Conservation (phyloP, 2,329 filamentous ascomycete species). For the Gremmenia infestans region DNA sequence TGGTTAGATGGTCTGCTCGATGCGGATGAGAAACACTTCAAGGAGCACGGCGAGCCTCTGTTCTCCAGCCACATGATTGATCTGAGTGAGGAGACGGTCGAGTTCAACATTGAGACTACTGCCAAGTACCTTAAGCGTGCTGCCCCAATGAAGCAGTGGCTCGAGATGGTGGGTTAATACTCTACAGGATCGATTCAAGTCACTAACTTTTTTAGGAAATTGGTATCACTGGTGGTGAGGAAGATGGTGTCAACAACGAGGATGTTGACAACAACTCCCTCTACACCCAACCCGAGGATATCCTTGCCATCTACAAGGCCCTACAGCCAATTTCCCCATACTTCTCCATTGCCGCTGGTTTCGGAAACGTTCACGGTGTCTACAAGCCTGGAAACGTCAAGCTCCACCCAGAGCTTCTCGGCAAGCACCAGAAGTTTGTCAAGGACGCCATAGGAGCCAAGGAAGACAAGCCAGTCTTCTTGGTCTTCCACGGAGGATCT, state of each 20-base stretch:
- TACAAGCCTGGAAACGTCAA: conserved; percentile 98
- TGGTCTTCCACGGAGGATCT: conserved; percentile 98
- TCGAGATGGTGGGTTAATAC: conserved; percentile 76
- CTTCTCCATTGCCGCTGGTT: conserved; percentile 97
- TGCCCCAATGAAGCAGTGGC: conserved; percentile 96
- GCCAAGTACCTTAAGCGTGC: conserved; percentile 90
- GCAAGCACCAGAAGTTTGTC: conserved; percentile 93
- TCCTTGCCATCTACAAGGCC: conserved; percentile 84
- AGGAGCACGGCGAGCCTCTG: conserved; percentile 83
- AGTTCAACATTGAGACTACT: conserved; percentile 89
- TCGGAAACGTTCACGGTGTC: conserved; percentile 98
- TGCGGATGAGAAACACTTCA: conserved; percentile 92
- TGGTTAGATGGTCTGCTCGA: conserved; percentile 97
- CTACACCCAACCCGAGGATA: conserved; percentile 97
- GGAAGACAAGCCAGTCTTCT: conserved; percentile 91
- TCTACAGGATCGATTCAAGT: neutral
- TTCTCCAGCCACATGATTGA: conserved; percentile 99
- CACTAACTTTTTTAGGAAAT: conserved; percentile 52
- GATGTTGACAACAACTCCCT: conserved; percentile 93
- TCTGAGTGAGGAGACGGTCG: conserved; percentile 83
- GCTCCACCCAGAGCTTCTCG: conserved; percentile 90
- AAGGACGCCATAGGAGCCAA: conserved; percentile 68
- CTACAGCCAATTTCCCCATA: conserved; percentile 83
- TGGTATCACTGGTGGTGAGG: conserved; percentile 93
- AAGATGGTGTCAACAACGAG: conserved; percentile 98